Conservation (phyloP, 306 rosid species). For the Ormosia emarginata region DNA sequence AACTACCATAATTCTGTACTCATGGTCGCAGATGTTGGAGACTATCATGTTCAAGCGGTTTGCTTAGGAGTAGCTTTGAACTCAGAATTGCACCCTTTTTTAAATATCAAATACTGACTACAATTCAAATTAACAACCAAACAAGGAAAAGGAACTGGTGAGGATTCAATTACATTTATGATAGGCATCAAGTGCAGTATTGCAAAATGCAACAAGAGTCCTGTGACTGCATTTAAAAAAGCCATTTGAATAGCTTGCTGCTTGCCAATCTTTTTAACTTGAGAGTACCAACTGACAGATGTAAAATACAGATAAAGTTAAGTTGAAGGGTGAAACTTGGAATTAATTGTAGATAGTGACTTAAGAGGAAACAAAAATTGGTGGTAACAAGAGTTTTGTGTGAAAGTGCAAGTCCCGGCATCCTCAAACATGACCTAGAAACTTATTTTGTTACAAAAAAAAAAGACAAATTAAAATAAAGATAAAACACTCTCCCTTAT, state of each 20-base stretch:
- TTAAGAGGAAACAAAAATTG: background rate
- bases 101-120: background rate
- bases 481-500: background rate
- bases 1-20: background rate
- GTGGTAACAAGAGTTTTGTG: background rate
- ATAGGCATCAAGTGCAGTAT: conserved; percentile 15
- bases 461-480: background rate
- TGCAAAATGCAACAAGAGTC: conserved; percentile 48
- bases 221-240: conserved; percentile 64
- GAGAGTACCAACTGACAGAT: conserved; percentile 17
- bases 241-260: conserved; percentile 9
- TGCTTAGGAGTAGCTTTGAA: background rate
- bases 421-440: background rate
- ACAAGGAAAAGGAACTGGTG: conserved; percentile 32
- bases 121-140: conserved; percentile 32
- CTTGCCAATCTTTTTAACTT: background rate
- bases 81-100: background rate
- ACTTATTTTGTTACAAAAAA: background rate
- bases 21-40: background rate
- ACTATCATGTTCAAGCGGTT: background rate
- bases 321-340: background rate
- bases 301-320: conserved; percentile 16
- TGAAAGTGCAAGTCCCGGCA: background rate
- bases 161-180: conserved; percentile 56
- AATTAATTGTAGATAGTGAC: conserved; percentile 21